Percentiles rank a stretch among this genome's conserved stretches.
Evolutionary conservation across 208 protist species (phyloP).

Genomic region (Herpetomonas tarakana): DNA sequence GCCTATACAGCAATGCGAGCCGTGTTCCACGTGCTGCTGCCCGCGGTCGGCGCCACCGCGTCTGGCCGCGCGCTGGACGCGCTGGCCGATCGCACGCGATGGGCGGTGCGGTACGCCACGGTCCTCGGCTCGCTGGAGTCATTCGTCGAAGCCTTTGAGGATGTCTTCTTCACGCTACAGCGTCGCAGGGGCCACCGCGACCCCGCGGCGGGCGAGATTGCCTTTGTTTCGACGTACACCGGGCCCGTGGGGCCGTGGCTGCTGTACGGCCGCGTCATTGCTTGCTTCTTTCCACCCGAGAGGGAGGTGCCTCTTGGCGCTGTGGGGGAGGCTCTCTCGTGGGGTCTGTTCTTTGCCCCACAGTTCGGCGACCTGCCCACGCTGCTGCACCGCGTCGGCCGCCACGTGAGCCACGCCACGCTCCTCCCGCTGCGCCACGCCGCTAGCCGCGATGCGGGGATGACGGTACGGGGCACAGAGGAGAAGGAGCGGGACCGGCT

Average conservation of each 20-base stretch:
- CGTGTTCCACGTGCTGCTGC: constrained; percentile 20
- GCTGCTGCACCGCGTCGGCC: constrained; percentile 21
- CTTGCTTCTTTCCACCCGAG: constrained; percentile 15
- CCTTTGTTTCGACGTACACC: constrained; percentile 14
- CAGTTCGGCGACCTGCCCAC: constrained; percentile 30
- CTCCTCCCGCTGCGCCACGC: no score
- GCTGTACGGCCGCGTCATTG: constrained; percentile 32
- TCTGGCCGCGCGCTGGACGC: constrained; percentile 16
- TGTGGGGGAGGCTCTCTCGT: constrained; percentile 26
- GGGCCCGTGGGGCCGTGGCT: constrained; percentile 24
- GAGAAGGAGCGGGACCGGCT: no score
- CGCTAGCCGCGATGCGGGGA: no score
- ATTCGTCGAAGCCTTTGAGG: constrained; percentile 29
- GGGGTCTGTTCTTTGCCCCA: constrained; percentile 25
- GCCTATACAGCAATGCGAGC: constrained; percentile 20
- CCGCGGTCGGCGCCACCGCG: constrained; percentile 9
- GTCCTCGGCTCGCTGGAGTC: constrained; percentile 21
- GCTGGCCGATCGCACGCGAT: constrained; percentile 19
- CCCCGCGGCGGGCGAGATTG: constrained; percentile 2
- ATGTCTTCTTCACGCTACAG: constrained; percentile 33
- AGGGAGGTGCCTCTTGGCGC: constrained; percentile 25
- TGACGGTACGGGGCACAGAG: no score
- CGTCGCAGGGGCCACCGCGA: neutral
- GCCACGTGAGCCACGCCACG: constrained; percentile 3
- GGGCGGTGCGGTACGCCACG: constrained; percentile 9